Base-by-base conservation (phyloP, 1,284 basidiomycete genomes). In the Trichosporon faecale region DNA sequence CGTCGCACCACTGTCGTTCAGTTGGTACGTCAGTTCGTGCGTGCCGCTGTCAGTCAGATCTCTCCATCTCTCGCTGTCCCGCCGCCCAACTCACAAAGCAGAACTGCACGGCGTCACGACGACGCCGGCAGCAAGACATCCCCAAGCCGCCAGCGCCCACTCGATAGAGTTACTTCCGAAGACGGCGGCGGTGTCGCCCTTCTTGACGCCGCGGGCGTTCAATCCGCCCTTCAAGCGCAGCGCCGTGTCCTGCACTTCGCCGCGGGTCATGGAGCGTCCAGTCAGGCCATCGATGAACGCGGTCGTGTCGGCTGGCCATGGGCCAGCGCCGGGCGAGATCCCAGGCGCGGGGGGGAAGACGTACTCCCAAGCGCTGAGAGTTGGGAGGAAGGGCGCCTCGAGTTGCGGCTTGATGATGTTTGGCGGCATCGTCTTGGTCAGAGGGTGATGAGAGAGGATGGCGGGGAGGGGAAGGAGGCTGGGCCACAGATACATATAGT, bases 281-380 rank as follows among this genome's bases (percentile, higher is more conserved):
- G 90, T 87, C 1, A 83, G 79, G 0, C 89, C 89, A 75, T 93
- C 91, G 67, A 92, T 86, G 78, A 89, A 91, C 0, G 90, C 90
- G 44, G 65, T 63, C 16, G 44, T 77, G 71, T 29, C 79, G 66
- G 63, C 78, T 1, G 52, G 57, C 72, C 31, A 80, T 18, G 40
- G 40, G 67, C 65, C 78, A 0, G 37, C 33, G 1, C 68, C 61
- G 3, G 67, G 65, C 11, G 69, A 68, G 8, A 68, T 40, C 23
- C 52, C 65, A 2, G 35, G 63, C 16, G 14, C 29, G 3, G 37
- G 18, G 7, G 72, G 72, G 25, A 72, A 64, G 29, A 70, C 31
- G 65, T 72, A 72, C 60, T 72, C 72, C 57, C 68, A 72, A 79
- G 67, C 78, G 70, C 64, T 79, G 80, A 52, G 79, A 66, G 27